phyloP scores from a whole-genome alignment of 495 filamentous ascomycete genomes.

The Hypomontagnella monticulosa region DNA sequence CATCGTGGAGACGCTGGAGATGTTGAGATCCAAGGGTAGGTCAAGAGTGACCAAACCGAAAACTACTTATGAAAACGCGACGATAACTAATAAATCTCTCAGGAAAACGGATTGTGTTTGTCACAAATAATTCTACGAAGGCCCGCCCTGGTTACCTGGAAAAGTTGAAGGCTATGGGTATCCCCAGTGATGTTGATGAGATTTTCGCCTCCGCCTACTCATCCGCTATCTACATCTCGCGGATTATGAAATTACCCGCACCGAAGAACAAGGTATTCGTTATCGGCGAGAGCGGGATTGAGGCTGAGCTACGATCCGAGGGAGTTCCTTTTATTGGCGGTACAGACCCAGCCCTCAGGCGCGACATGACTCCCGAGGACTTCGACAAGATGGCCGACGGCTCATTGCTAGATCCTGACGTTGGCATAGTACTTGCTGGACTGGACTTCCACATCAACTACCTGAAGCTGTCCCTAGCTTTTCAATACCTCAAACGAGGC shows the following conservation, averaged over 20 bases:
- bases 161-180: conserved; percentile 85
- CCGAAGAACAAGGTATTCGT: conserved; percentile 93
- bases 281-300: conserved; percentile 89
- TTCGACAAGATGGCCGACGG: conserved; percentile 79
- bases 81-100: neutral
- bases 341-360: conserved; percentile 80
- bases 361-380: conserved; percentile 81
- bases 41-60: neutral
- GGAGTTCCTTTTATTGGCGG: conserved; percentile 84
- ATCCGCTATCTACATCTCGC: conserved; percentile 93
- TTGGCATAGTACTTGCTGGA: conserved; percentile 88
- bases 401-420: conserved; percentile 80
- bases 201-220: conserved; percentile 97
- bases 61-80: neutral
- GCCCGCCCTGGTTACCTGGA: conserved; percentile 91
- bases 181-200: conserved; percentile 82
- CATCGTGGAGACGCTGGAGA: conserved; percentile 81
- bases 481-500: conserved; percentile 83
- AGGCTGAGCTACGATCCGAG: conserved; percentile 83
- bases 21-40: conserved; percentile 81
- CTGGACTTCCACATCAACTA: conserved; percentile 96
- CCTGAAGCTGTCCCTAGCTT: conserved; percentile 83
- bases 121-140: conserved; percentile 99
- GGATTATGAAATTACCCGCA: conserved; percentile 79
- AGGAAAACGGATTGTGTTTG: conserved; percentile 95